A percentile compares a stretch with the other conserved stretches of the same genome.
These are phyloP conservation scores for Boletus rubropictus DNA, from an alignment of 768 basidiomycete genomes.

Conservation along the genomic window DNA sequence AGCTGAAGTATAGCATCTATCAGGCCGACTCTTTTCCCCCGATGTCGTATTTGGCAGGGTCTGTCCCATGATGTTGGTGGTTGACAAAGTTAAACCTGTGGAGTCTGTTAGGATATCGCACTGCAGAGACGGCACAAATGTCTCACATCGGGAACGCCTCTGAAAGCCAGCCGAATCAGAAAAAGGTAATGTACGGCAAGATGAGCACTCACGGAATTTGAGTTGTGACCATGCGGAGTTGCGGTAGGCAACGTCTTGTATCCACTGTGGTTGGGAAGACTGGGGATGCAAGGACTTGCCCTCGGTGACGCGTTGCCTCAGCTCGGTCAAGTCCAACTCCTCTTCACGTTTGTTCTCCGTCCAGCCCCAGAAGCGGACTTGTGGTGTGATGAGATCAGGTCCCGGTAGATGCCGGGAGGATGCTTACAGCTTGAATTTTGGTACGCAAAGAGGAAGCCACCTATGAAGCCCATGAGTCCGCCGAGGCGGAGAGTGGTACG, in stretches of 20 bases:
- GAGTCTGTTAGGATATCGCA: conserved; percentile 6
- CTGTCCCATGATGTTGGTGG: conserved; percentile 81
- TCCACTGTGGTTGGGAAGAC: conserved; percentile 76
- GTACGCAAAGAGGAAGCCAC: conserved; percentile 91
- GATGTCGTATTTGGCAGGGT: conserved; percentile 72
- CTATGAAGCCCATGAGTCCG: conserved; percentile 77
- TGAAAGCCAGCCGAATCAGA: conserved; percentile 27
- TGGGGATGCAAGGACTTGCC: conserved; percentile 86
- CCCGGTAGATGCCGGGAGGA: conserved; percentile 5
- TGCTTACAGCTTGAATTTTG: conserved; percentile 78
- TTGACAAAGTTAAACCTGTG: conserved; percentile 94
- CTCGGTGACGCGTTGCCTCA: conserved; percentile 64
- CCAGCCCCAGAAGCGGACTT: conserved; percentile 96
- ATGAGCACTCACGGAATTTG: conserved; percentile 68
- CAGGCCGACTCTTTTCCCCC: conserved; percentile 24
- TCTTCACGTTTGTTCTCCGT: conserved; percentile 82
- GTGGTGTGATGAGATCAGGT: conserved; percentile 10
- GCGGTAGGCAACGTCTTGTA: conserved; percentile 78
- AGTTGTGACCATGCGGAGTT: conserved; percentile 93
- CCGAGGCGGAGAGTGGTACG: conserved; percentile 46
- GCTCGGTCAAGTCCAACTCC: conserved; percentile 68
- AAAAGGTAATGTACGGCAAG: conserved; percentile 1
- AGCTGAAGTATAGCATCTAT: conserved; percentile 13
- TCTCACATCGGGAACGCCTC: conserved; percentile 74
- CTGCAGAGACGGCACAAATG: not conserved